These are phyloP conservation scores for Pseudocercospora crystallina DNA, from an alignment of 2,329 filamentous ascomycete genomes.

Conservation along the genomic window DNA sequence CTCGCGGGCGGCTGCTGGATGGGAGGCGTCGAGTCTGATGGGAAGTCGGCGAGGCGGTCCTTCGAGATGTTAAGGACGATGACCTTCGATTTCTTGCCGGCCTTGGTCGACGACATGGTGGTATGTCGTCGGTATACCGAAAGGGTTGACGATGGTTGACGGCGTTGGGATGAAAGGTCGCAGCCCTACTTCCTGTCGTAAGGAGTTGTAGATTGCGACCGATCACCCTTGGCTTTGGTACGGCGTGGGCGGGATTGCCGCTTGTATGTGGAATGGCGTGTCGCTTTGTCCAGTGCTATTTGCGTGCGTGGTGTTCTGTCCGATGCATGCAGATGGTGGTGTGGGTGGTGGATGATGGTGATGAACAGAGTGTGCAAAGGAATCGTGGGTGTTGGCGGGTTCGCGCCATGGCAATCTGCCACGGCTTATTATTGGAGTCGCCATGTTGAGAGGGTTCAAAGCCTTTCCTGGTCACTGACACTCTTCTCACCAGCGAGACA, in stretches of 20 bases:
- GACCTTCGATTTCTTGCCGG: constrained; percentile 32
- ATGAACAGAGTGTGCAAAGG: not conserved
- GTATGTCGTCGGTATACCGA: constrained; percentile 24
- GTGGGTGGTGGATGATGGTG: constrained; percentile 1
- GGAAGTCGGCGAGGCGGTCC: constrained; percentile 30
- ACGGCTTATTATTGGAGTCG: too few species aligned
- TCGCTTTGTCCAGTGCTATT: constrained; percentile 3
- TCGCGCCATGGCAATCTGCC: too few species aligned
- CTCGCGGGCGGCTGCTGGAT: not conserved
- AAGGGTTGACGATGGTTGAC: not conserved
- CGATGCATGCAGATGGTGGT: not conserved
- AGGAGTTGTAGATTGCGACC: not conserved
- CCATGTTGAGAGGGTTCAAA: too few species aligned
- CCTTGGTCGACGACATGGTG: constrained; percentile 26
- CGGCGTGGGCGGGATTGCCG: not conserved
- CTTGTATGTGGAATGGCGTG: not conserved
- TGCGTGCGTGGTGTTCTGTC: not conserved
- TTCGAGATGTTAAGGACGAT: constrained; percentile 30
- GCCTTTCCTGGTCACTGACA: too few species aligned
- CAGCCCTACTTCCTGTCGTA: not conserved
- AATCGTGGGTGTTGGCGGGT: constrained; percentile 1
- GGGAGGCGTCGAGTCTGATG: constrained; percentile 24
- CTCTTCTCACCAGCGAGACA: too few species aligned
- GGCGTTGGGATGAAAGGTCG: too few species aligned
- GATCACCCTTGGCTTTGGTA: not conserved